These are phyloP conservation scores for Daedaleopsis nitida DNA, from an alignment of 768 basidiomycete species.

Conservation along the genomic window DNA sequence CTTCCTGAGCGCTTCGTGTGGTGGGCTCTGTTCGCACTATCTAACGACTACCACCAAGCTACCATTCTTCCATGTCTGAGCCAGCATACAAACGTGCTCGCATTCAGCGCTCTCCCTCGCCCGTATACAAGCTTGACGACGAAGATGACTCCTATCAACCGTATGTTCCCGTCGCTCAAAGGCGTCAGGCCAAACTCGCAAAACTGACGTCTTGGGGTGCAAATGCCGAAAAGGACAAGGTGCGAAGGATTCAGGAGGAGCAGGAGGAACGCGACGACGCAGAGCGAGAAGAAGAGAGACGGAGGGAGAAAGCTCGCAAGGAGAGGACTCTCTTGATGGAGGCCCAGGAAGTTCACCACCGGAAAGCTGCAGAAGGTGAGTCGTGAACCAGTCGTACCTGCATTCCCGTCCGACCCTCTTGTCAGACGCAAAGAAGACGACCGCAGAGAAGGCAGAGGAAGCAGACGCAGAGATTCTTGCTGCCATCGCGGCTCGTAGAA, in stretches of 20 bases:
- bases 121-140: slow-evolving; percentile 62
- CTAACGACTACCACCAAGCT: background rate
- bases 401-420: background rate
- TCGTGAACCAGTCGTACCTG: background rate
- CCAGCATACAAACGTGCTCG: slow-evolving; percentile 52
- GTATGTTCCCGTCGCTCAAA: slow-evolving; percentile 86
- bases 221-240: slow-evolving; percentile 53
- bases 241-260: slow-evolving; percentile 54
- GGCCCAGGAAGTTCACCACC: slow-evolving; percentile 91
- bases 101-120: slow-evolving; percentile 56
- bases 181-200: slow-evolving; percentile 78
- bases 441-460: slow-evolving; percentile 83
- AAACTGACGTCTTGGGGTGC: slow-evolving; percentile 68
- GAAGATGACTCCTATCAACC: slow-evolving; percentile 71
- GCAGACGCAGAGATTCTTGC: slow-evolving; percentile 89
- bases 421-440: slow-evolving; percentile 85
- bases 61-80: slow-evolving; percentile 28
- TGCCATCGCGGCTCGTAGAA: slow-evolving; percentile 88
- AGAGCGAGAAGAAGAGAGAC: slow-evolving; percentile 76
- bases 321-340: slow-evolving; percentile 89
- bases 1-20: background rate
- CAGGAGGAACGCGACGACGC: slow-evolving; percentile 65
- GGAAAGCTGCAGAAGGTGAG: slow-evolving; percentile 80
- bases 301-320: slow-evolving; percentile 73
- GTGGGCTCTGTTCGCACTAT: background rate